Base-by-base conservation (phyloP, 2,329 filamentous ascomycete species). In the Cercospora nicotianae region DNA sequence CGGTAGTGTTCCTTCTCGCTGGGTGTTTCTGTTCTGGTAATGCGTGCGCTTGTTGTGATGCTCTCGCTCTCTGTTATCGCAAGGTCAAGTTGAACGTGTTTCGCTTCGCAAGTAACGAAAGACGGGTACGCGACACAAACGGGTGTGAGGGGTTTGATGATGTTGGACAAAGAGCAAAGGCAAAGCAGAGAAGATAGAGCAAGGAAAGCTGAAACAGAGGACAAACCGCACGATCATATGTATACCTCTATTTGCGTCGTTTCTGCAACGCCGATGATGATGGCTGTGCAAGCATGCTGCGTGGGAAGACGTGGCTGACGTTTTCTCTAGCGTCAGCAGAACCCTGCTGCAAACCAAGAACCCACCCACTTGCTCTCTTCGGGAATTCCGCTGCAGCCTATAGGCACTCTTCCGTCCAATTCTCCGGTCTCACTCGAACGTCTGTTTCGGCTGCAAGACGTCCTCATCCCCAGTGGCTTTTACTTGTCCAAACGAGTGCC, bases 381-480 rank as follows among this genome's bases (percentile, higher is more conserved):
- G 55, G 55, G 10, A 59, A 59, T 59, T 36, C 55, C 31, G 55
- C 55, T 59, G 55, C 55, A 28, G 9, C 55, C 55, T 59, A 59
- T 36, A 33, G 26, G 55, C 55, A 18, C 8, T 20, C n/a, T 10
- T 23, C 55, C 55, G 55, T 7, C n/a, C 55, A 59, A 59, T 59
- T 59, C 28, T 31, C 55, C 55, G 55, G 55, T 59, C 55, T 59
- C 55, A 59, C 31, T 59, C 28, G 31, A 20, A 58, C 8, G 23
- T 10, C 9, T 33, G 55, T 55, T 55, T 55, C 48, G 48, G 23
- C 48, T 28, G 55, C n/a, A 33, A 33, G 26, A 2, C 18, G 55
- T 58, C 4, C 55, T 36, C 55, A 3, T 18, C 28, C 28, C n/a
- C 28, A 18, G 55, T 59, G 55, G 30, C 55, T 59, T 59, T 26